Percentiles rank a stretch among this genome's conserved stretches.
phyloP scores from a whole-genome alignment of 1,139 yeast species.

The Protomyces pachydermus region DNA sequence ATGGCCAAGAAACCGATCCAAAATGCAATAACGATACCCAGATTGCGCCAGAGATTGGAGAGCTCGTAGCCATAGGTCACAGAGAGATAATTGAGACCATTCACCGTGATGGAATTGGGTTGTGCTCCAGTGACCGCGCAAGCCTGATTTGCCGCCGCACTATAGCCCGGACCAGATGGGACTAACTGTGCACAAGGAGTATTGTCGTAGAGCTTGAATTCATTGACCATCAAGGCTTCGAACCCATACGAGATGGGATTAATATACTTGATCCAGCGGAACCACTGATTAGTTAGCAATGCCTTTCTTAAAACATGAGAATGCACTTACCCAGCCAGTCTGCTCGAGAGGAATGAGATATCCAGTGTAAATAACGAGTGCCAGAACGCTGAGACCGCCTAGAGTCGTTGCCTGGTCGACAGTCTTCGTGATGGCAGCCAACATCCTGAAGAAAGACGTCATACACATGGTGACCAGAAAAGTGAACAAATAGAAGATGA shows the following conservation, averaged over 20 bases:
- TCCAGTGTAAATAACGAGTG: slow-evolving; percentile 55
- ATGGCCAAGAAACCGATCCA: slow-evolving; percentile 51
- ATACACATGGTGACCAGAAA: slow-evolving; percentile 49
- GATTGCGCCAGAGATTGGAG: slow-evolving; percentile 75
- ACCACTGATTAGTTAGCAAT: slow-evolving; percentile 54
- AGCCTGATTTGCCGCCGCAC: slow-evolving; percentile 44
- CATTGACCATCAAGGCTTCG: slow-evolving; percentile 55
- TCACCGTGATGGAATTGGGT: slow-evolving; percentile 52
- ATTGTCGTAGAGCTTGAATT: slow-evolving; percentile 48
- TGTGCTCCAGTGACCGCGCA: slow-evolving; percentile 62
- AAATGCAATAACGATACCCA: slow-evolving; percentile 63
- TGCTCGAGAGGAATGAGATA: slow-evolving; percentile 50
- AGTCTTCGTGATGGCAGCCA: slow-evolving; percentile 55
- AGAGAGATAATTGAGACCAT: slow-evolving; percentile 55
- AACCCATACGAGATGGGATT: slow-evolving; percentile 57
- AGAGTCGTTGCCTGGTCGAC: slow-evolving; percentile 59
- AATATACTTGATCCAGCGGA: slow-evolving; percentile 56
- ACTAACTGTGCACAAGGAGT: slow-evolving; percentile 48
- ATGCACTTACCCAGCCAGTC: slow-evolving; percentile 18
- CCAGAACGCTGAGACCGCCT: slow-evolving; percentile 53
- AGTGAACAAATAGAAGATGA: slow-evolving; percentile 51
- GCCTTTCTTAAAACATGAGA: slow-evolving; percentile 15
- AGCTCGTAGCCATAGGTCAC: slow-evolving; percentile 49
- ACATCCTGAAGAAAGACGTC: slow-evolving; percentile 56
- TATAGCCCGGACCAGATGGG: slow-evolving; percentile 44